Base-by-base conservation (phyloP, 768 basidiomycete genomes). In the Artomyces pyxidatus region DNA sequence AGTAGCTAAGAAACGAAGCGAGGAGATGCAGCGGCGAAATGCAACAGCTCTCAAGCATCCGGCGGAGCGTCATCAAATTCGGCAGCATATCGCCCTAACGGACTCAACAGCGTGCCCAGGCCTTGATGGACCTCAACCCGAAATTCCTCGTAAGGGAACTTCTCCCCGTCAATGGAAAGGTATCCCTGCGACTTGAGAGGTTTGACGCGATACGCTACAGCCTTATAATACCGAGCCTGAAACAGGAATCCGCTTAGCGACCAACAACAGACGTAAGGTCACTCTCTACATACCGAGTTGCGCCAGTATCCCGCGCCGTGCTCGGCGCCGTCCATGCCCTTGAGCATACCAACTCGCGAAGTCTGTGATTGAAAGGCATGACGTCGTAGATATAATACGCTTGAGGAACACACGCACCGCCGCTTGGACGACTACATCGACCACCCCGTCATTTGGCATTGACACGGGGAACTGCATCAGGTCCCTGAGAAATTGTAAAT, bases 391-490 rank as follows among this genome's bases (percentile, higher is more conserved):
- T 42, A 47, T 45, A 21, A 42, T 42, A 43, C 46, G 45, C 16
- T 42, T 14, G 12, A 40, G 42, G 39, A 47, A 6, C 28, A n/a
- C 21, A 65, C 78, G 30, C 58, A 86, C 89, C 49, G 71, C 55
- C 47, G 78, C 74, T 70, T 89, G 81, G 32, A 76, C 71, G 37
- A 76, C 74, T 37, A 92, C 63, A 57, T 91, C 89, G 45, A 92
- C 80, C 26, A 81, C 63, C 0, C 88, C 88, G 58, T 93, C 88
- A 51, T 85, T 78, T 0, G 88, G 85, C 43, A 83, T 62, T 19
- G 87, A 87, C 3, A 88, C 81, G 0, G 88, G 91, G 60, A 91
- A 93, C 22, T 88, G 80, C 83, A 91, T 83, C 30, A 85, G 71
- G 49, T 85, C 83, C 16, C 84, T 84, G 45, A 51, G 12, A 35